A percentile compares a stretch with the other conserved stretches of the same genome.
phyloP scores from a whole-genome alignment of 106 monocot genomes.

The Ottelia alismoides region DNA sequence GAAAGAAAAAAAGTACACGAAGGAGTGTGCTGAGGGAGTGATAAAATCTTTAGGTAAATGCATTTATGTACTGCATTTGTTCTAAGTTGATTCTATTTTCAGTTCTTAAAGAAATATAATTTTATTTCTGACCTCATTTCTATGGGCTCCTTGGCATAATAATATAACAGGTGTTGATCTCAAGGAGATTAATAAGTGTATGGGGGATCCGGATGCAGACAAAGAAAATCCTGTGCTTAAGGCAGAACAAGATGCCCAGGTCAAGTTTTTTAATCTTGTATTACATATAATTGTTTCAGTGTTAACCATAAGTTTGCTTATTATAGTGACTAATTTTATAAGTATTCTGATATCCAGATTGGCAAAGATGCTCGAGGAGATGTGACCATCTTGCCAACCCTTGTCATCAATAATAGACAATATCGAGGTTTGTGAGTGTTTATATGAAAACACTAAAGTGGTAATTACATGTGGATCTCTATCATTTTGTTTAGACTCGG shows the following conservation, averaged over 20 bases:
- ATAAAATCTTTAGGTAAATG: constrained; percentile 54
- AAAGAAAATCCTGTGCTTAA: constrained; percentile 18
- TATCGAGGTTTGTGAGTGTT: constrained; percentile 39
- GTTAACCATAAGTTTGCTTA: too few relatives aligned
- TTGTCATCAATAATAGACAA: constrained; percentile 61
- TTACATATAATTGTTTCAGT: not conserved
- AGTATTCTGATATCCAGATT: constrained; percentile 33
- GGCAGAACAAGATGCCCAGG: constrained; percentile 28
- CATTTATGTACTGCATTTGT: not conserved
- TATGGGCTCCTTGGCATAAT: not conserved
- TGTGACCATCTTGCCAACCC: constrained; percentile 61
- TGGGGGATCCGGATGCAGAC: constrained; percentile 22
- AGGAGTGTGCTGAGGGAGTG: constrained; percentile 81
- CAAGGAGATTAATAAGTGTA: constrained; percentile 13
- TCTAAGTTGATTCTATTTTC: not conserved
- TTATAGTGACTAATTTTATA: too few relatives aligned
- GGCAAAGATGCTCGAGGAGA: constrained; percentile 51
- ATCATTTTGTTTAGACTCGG: too few relatives aligned
- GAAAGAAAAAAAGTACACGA: constrained; percentile 96
- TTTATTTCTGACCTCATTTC: too few relatives aligned
- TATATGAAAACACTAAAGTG: too few relatives aligned
- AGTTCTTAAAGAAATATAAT: too few relatives aligned
- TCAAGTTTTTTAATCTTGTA: not conserved
- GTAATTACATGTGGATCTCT: too few relatives aligned
- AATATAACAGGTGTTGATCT: constrained; percentile 14